Evolutionary conservation across 257 asterid genomes (phyloP).

Genomic region (Prunella vulgaris): DNA sequence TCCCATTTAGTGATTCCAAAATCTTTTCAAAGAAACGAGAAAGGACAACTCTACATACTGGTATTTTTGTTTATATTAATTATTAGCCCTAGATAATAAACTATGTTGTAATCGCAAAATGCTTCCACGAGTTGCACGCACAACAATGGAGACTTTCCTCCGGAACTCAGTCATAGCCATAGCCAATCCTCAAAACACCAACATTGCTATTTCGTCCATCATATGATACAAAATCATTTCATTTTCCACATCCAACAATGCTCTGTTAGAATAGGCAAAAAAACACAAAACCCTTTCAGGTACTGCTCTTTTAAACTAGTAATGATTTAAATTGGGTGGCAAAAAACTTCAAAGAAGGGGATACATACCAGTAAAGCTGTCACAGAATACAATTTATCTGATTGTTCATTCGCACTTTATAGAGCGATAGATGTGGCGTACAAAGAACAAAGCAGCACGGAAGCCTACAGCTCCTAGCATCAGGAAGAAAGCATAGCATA

Average conservation of each 20-base stretch:
- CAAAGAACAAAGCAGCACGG: constrained; percentile 83
- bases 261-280: neutral
- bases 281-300: neutral
- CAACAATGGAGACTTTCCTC: constrained; percentile 3
- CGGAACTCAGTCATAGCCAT: neutral
- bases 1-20: neutral
- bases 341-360: neutral
- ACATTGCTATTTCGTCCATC: constrained; percentile 2
- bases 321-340: neutral
- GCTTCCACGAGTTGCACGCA: constrained; percentile 10
- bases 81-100: constrained; percentile 14
- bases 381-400: neutral
- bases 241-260: constrained; percentile 7
- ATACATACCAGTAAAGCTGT: constrained; percentile 15
- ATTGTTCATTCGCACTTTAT: constrained; percentile 64
- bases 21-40: neutral
- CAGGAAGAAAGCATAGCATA: constrained; percentile 81
- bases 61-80: constrained; percentile 1
- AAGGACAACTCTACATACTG: constrained; percentile 12
- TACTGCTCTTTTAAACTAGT: neutral
- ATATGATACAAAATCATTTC: constrained; percentile 5
- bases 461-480: constrained; percentile 88
- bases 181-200: constrained; percentile 1
- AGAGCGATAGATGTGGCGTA: constrained; percentile 84
- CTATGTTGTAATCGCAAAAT: constrained; percentile 14